phyloP scores from a whole-genome alignment of 2,329 filamentous ascomycete species.

The Paracamarosporium sp. region DNA sequence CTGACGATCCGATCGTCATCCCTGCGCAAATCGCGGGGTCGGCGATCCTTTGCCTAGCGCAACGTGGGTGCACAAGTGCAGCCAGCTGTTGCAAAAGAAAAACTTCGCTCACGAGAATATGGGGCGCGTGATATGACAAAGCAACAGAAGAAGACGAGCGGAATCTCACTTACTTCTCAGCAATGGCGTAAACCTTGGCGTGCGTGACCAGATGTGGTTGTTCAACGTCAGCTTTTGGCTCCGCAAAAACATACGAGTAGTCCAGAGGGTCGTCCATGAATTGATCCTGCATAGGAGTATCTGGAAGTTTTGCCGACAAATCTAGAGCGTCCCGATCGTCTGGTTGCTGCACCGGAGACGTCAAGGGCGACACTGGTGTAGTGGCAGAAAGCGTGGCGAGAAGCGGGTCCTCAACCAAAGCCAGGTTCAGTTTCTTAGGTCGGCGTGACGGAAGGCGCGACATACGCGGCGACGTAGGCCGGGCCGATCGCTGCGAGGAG shows the following conservation, averaged over 20 bases:
- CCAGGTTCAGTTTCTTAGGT: slow-evolving; percentile 37
- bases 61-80: slow-evolving; percentile 23
- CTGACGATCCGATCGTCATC: slow-evolving; percentile 13
- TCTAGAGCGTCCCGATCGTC: slow-evolving; percentile 28
- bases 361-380: slow-evolving; percentile 28
- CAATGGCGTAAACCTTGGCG: slow-evolving; percentile 57
- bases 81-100: slow-evolving; percentile 14
- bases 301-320: slow-evolving; percentile 35
- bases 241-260: slow-evolving; percentile 24
- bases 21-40: slow-evolving; percentile 41
- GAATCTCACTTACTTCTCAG: slow-evolving; percentile 52
- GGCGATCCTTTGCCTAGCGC: slow-evolving; percentile 28
- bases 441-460: slow-evolving; percentile 21
- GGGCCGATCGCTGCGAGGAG: slow-evolving; percentile 36
- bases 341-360: slow-evolving; percentile 33
- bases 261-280: slow-evolving; percentile 41
- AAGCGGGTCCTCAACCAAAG: slow-evolving; percentile 46
- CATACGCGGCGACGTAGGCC: slow-evolving; percentile 25
- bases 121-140: slow-evolving; percentile 22
- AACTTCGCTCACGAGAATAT: slow-evolving; percentile 8
- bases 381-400: slow-evolving; percentile 41
- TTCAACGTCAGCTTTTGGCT: slow-evolving; percentile 46
- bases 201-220: slow-evolving; percentile 54
- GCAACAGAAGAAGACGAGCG: slow-evolving; percentile 18
- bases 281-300: slow-evolving; percentile 42